Evolutionary conservation across 257 asterid genomes (phyloP), one percentile per base, ranked within the genome.

Genomic region (Fraxinus anomala): DNA sequence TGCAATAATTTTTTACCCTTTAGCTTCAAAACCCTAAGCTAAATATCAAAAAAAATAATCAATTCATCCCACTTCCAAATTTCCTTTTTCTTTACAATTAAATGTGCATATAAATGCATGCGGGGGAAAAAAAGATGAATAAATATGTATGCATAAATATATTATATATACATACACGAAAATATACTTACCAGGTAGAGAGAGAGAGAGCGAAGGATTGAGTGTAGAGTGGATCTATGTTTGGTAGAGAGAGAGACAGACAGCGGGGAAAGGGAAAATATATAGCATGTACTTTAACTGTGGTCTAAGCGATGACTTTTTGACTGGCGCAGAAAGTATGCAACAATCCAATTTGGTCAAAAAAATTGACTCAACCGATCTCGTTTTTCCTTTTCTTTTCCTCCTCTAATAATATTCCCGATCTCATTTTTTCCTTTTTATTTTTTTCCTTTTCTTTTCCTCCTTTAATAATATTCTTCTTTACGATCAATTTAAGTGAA

Each of bases 21-120:
- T 28, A 51, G 26, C 44, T 47, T 24, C 19, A 47, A 73, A 73
- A 33, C 77, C 77, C 77, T 73, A 73, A 73, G 17, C 19, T 51
- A 24, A 42, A 42, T 21, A 6, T n/a, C 7, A 24, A 23, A 47
- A 70, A 10, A 70, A 2, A 42, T 68, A 31, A 68, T 40, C 14
- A 59, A 59, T 10, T 21, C 67, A 59, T 21, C 67, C 26, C 31
- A 72, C 66, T 47, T 72, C 17, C 69, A 26, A 42, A 17, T 26
- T 14, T 47, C 34, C 31, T 59, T 56, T n/a, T 6, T 6, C 13
- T 5, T 19, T 24, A 59, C 24, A 21, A n/a, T 6, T 59, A 72
- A 24, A 44, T 24, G 28, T 59, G 13, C 21, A 2, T 1, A 56
- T 31, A 8, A 74, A 74, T 31, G 51, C 54, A 33, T 17, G 54